These are phyloP conservation scores for Malassezia vespertilionis DNA, from an alignment of 1,284 basidiomycete genomes.

Conservation along the genomic window DNA sequence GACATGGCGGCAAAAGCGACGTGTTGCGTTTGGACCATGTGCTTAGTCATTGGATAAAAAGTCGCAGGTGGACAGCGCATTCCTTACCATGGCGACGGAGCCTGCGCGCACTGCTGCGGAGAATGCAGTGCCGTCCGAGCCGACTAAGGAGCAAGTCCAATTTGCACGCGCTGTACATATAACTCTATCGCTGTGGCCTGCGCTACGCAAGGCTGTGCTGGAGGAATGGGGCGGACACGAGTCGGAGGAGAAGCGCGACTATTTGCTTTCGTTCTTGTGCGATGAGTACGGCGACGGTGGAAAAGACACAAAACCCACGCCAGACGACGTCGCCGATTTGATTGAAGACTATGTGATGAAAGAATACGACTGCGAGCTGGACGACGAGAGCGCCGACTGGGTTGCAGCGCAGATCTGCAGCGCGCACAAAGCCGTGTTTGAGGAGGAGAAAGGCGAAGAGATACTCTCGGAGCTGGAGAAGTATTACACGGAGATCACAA, in stretches of 20 bases:
- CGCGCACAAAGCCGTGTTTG: conserved; percentile 29
- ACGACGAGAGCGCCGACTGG: conserved; percentile 33
- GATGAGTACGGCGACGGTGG: conserved; percentile 32
- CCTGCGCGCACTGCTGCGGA: conserved; percentile 9
- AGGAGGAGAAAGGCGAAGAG: conserved; percentile 19
- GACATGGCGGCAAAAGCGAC: conserved; percentile 21
- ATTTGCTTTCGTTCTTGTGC: conserved; percentile 36
- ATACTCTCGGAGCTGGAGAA: conserved; percentile 28
- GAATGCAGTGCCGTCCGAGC: too few species aligned
- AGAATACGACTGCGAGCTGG: conserved; percentile 39
- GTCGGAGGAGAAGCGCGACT: conserved; percentile 35
- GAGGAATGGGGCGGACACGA: conserved; percentile 43
- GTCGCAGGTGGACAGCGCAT: too few species aligned
- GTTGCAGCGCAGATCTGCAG: conserved; percentile 32
- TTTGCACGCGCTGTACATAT: conserved; percentile 39
- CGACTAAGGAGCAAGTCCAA: conserved; percentile 32
- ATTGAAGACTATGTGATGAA: conserved; percentile 38
- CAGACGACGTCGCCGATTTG: conserved; percentile 38
- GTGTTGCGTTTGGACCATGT: background rate
- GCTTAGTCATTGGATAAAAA: too few species aligned
- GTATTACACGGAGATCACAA: conserved; percentile 18
- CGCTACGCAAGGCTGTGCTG: conserved; percentile 38
- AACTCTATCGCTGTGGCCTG: conserved; percentile 40
- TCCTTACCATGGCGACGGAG: conserved; percentile 12
- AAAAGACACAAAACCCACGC: conserved; percentile 25